phyloP scores from a whole-genome alignment of 345 rosid genomes.

The Gossypium stocksii region DNA sequence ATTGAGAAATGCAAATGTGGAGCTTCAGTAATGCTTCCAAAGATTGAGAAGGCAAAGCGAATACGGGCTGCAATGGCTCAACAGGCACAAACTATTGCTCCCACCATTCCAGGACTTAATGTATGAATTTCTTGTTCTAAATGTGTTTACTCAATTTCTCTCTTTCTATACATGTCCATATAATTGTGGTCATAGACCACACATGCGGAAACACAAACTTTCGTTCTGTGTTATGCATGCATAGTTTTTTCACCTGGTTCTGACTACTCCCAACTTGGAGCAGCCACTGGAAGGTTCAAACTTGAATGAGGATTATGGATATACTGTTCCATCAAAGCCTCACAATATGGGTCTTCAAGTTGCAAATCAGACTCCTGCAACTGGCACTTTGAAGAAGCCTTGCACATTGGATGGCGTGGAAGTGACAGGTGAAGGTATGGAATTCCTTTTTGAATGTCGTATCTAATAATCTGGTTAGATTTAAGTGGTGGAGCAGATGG shows the following conservation, averaged over 20 bases:
- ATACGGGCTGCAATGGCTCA: constrained; percentile 61
- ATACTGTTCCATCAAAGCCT: constrained; percentile 73
- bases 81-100: constrained; percentile 48
- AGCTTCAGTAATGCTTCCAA: constrained; percentile 85
- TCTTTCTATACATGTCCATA: background rate
- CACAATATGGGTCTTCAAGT: constrained; percentile 36
- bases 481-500: background rate
- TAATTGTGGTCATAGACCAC: background rate
- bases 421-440: constrained; percentile 55
- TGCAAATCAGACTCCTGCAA: constrained; percentile 36
- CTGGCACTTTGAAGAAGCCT: constrained; percentile 39
- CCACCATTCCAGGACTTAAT: constrained; percentile 36
- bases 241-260: background rate
- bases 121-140: constrained; percentile 31
- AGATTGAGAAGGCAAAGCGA: constrained; percentile 86
- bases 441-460: constrained; percentile 19
- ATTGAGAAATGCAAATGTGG: constrained; percentile 86
- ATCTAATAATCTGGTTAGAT: constrained; percentile 1
- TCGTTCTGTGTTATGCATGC: background rate
- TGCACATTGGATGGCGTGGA: constrained; percentile 34
- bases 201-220: background rate
- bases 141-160: background rate
- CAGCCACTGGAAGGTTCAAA: constrained; percentile 53
- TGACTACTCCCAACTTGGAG: constrained; percentile 23
- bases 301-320: constrained; percentile 59